Conservation (phyloP, 2,329 filamentous ascomycete species). For the Hypoxylon sp. region DNA sequence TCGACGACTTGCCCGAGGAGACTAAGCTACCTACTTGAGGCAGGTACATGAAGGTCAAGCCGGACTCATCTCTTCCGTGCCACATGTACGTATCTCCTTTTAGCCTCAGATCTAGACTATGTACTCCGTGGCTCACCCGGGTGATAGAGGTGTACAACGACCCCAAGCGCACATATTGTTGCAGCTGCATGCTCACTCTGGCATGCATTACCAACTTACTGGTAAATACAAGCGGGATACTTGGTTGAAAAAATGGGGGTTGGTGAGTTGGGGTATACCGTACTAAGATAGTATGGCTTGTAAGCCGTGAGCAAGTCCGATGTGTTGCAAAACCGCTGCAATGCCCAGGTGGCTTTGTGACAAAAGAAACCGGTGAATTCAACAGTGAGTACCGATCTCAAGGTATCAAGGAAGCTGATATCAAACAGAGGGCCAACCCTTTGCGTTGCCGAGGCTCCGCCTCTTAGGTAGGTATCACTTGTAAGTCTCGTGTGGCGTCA, state of each 20-base stretch:
- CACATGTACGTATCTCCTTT: background rate
- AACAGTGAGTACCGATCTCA: background rate
- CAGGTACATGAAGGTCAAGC: background rate
- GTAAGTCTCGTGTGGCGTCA: constrained; percentile 21
- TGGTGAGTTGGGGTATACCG: constrained; percentile 16
- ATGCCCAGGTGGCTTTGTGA: constrained; percentile 9
- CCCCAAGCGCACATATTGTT: constrained; percentile 10
- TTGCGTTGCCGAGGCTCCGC: constrained; percentile 19
- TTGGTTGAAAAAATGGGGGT: constrained; percentile 26
- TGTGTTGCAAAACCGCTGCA: constrained; percentile 1
- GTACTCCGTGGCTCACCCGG: background rate
- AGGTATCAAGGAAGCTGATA: background rate
- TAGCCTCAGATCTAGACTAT: background rate
- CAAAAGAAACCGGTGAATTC: constrained; percentile 3
- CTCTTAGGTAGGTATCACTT: background rate
- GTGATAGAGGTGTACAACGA: constrained; percentile 22
- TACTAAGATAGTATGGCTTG: constrained; percentile 4
- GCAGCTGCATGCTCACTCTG: constrained; percentile 20
- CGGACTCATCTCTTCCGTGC: background rate
- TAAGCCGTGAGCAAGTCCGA: background rate
- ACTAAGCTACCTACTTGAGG: background rate
- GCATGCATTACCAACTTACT: background rate
- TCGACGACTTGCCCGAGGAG: constrained; percentile 6
- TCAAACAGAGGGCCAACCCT: background rate
- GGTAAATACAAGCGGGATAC: constrained; percentile 11